Evolutionary conservation across 2,329 filamentous ascomycete genomes (phyloP).

Genomic region (Aureobasidium sp.): DNA sequence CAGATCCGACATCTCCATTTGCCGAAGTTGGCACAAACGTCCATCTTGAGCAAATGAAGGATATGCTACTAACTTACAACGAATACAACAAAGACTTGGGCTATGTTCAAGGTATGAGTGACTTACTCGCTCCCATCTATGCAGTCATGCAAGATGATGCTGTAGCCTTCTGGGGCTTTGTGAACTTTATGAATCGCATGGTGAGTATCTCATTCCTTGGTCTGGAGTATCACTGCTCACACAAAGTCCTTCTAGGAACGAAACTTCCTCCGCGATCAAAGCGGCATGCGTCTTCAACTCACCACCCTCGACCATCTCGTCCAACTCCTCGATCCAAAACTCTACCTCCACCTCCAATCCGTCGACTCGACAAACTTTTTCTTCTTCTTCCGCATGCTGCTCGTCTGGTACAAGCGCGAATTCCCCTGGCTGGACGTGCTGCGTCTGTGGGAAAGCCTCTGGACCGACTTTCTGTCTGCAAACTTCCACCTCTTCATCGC

Average conservation of each 20-base stretch:
- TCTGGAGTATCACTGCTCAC: background rate
- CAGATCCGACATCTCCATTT: conserved; percentile 91
- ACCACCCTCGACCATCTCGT: conserved; percentile 88
- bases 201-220: conserved; percentile 26
- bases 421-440: conserved; percentile 85
- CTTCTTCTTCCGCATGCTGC: conserved; percentile 98
- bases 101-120: conserved; percentile 98
- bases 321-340: conserved; percentile 89
- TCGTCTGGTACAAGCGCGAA: conserved; percentile 98
- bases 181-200: conserved; percentile 96
- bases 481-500: conserved; percentile 95
- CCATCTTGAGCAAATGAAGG: conserved; percentile 97
- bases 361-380: conserved; percentile 98
- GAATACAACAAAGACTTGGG: conserved; percentile 94
- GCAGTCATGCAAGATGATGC: conserved; percentile 97
- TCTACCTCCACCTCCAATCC: conserved; percentile 81
- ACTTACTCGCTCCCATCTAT: conserved; percentile 90
- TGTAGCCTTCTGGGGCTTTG: conserved; percentile 93
- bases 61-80: conserved; percentile 97
- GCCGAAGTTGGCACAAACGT: conserved; percentile 90
- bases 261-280: conserved; percentile 92
- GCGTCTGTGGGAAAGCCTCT: conserved; percentile 82
- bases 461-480: conserved; percentile 84
- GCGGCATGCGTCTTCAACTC: conserved; percentile 89
- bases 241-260: conserved; percentile 51